Conservation (phyloP, 257 asterid genomes). For the Handroanthus guayacan region DNA sequence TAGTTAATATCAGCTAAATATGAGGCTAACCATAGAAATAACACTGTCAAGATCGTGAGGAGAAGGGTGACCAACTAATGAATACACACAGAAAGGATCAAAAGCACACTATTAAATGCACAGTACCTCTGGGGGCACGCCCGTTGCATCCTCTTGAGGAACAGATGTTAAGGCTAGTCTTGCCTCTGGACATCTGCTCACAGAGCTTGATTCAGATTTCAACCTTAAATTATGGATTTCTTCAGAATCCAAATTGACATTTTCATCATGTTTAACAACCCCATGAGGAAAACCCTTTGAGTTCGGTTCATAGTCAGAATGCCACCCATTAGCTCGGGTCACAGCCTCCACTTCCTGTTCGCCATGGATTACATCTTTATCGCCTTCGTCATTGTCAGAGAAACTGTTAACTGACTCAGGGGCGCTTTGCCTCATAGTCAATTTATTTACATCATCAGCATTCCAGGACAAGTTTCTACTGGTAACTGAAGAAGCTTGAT, state of each 20-base stretch:
- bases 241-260: conserved; percentile 48
- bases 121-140: conserved; percentile 93
- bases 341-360: conserved; percentile 56
- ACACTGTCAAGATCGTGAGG: conserved; percentile 16
- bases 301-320: conserved; percentile 70
- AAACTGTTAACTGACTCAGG: conserved; percentile 78
- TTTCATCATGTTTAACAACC: conserved; percentile 59
- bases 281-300: conserved; percentile 61
- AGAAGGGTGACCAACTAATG: background rate
- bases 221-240: conserved; percentile 47
- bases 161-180: conserved; percentile 60
- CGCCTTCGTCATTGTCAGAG: conserved; percentile 82
- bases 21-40: background rate
- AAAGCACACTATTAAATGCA: conserved; percentile 24
- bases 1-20: conserved; percentile 6
- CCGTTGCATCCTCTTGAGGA: conserved; percentile 67
- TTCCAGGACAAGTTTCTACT: conserved; percentile 71
- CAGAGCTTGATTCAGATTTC: conserved; percentile 50
- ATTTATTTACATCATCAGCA: conserved; percentile 67
- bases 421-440: conserved; percentile 55
- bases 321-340: conserved; percentile 61
- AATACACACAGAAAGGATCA: conserved; percentile 13
- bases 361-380: conserved; percentile 64
- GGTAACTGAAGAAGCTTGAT: conserved; percentile 53
- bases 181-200: conserved; percentile 55